Conservation (phyloP, 257 asterid genomes). For the Nicotiana obtusifolia region DNA sequence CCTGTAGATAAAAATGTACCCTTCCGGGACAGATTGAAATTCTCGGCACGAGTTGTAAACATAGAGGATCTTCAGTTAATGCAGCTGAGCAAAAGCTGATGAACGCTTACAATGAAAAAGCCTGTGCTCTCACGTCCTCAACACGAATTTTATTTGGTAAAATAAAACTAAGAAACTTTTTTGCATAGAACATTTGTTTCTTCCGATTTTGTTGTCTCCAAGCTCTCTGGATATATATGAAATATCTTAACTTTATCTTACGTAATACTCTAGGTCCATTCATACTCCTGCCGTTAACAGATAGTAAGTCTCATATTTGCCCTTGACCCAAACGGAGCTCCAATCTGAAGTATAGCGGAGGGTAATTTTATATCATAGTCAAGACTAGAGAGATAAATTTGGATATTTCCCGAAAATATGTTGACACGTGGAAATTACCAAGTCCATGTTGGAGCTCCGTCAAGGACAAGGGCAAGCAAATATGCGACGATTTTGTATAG, state of each 20-base stretch:
- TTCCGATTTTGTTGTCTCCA: background rate
- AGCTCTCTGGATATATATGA: background rate
- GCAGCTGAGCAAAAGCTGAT: slow-evolving; percentile 2
- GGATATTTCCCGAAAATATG: no score
- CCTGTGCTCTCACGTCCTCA: slow-evolving; percentile 16
- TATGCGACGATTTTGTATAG: no score
- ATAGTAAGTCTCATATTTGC: no score
- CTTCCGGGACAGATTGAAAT: slow-evolving; percentile 10
- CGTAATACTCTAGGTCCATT: no score
- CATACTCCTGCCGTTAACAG: no score
- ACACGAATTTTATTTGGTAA: slow-evolving; percentile 13
- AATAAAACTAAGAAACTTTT: background rate
- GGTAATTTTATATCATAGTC: no score
- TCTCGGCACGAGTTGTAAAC: slow-evolving; percentile 9
- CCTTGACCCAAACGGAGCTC: no score
- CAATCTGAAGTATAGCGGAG: no score
- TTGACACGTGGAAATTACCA: no score
- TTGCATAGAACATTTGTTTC: background rate
- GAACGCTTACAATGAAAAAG: slow-evolving; percentile 3
- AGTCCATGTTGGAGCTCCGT: no score
- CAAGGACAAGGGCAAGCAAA: no score
- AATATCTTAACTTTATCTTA: background rate
- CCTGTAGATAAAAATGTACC: slow-evolving; percentile 1
- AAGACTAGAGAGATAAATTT: no score
- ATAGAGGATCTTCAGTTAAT: slow-evolving; percentile 13